A percentile compares a stretch with the other conserved stretches of the same genome.
Conservation (phyloP, 2,329 filamentous ascomycete genomes). For the Fusarium azukiicola region DNA sequence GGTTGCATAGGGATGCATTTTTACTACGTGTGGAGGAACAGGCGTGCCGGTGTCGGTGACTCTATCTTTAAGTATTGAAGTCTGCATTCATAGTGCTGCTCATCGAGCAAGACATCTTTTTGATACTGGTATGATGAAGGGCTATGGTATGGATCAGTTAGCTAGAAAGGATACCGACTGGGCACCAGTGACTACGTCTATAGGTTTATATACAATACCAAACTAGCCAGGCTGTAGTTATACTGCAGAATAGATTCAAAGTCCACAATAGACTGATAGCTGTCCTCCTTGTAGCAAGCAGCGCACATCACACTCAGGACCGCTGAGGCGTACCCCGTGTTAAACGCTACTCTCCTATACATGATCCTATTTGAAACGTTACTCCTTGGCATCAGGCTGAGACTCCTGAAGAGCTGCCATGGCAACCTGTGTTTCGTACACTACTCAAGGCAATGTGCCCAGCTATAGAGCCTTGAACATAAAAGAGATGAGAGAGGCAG, state of each 20-base stretch:
- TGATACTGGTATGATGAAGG: neutral
- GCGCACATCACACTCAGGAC: too few species aligned
- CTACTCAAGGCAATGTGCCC: neutral
- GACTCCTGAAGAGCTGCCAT: neutral
- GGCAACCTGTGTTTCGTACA: neutral
- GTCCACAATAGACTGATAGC: too few species aligned
- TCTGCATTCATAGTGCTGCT: too few species aligned
- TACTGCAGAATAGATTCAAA: neutral
- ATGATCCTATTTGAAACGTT: neutral
- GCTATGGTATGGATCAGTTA: neutral
- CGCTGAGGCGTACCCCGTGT: too few species aligned
- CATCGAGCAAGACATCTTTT: too few species aligned
- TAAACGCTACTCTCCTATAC: neutral
- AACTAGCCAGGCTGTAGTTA: neutral
- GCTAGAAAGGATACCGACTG: neutral
- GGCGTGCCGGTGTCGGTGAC: slow-evolving; percentile 44
- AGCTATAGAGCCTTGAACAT: neutral
- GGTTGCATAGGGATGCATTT: slow-evolving; percentile 74
- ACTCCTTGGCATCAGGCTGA: neutral
- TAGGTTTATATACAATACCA: neutral
- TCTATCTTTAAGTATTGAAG: slow-evolving; percentile 47
- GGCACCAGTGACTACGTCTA: neutral
- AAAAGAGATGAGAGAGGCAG: neutral
- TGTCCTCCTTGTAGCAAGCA: too few species aligned
- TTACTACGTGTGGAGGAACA: slow-evolving; percentile 74